Percentiles rank a stretch among this genome's conserved stretches.
Conservation (phyloP, 805 yeast species). For the Yarrowia hollandica region DNA sequence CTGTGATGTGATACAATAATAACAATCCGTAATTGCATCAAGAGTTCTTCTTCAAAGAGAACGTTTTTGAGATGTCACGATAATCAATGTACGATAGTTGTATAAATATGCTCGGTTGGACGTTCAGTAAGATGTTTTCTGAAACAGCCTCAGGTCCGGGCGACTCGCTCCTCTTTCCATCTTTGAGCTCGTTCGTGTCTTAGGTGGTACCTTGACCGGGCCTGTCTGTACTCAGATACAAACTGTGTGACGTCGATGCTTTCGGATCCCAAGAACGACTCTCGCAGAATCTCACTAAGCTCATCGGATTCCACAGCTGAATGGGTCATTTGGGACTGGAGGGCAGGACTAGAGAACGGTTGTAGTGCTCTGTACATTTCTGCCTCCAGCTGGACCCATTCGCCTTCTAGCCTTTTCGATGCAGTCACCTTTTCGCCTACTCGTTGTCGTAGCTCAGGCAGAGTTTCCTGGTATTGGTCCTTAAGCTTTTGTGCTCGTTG, state of each 20-base stretch:
- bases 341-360: slow-evolving; percentile 44
- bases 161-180: slow-evolving; percentile 48
- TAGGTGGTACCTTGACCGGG: slow-evolving; percentile 48
- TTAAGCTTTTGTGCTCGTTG: slow-evolving; percentile 34
- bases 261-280: slow-evolving; percentile 40
- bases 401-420: slow-evolving; percentile 37
- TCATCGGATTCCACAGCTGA: slow-evolving; percentile 42
- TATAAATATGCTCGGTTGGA: not conserved
- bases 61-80: no score
- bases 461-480: slow-evolving; percentile 34
- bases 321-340: slow-evolving; percentile 40
- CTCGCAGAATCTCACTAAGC: slow-evolving; percentile 42
- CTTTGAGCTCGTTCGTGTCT: slow-evolving; percentile 51
- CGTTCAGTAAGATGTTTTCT: not conserved
- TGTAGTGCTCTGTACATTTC: slow-evolving; percentile 42
- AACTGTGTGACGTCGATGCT: slow-evolving; percentile 43
- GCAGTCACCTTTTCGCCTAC: slow-evolving; percentile 28
- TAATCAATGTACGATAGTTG: no score
- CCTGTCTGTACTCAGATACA: slow-evolving; percentile 46
- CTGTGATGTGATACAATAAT: no score
- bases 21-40: no score
- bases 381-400: slow-evolving; percentile 44
- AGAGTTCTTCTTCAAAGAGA: no score
- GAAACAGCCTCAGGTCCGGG: not conserved
- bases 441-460: slow-evolving; percentile 34